These are phyloP conservation scores for Forsythia viridissima DNA, from an alignment of 257 asterid genomes.

Conservation along the genomic window DNA sequence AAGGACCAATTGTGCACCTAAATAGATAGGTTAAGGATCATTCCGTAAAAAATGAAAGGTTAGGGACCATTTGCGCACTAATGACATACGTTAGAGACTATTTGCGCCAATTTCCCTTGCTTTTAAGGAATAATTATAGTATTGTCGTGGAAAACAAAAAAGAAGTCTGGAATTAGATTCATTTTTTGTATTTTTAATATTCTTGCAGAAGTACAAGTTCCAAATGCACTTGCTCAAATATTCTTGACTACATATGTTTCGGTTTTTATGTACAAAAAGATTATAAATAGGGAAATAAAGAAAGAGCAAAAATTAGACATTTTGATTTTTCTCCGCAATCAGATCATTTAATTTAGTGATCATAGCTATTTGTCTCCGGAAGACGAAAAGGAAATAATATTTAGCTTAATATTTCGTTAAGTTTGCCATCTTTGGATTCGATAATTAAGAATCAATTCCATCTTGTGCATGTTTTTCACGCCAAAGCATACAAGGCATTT, in stretches of 20 bases:
- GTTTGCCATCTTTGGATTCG: conserved; percentile 35
- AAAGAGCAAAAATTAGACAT: conserved; percentile 11
- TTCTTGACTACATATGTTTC: conserved; percentile 25
- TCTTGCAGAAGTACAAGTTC: conserved; percentile 36
- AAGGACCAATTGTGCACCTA: too few species aligned
- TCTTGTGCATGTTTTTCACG: conserved; percentile 7
- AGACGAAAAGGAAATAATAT: conserved; percentile 5
- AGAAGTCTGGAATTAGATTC: conserved; percentile 54
- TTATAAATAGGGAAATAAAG: conserved; percentile 26
- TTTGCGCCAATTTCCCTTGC: too few species aligned
- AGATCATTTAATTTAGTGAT: neutral
- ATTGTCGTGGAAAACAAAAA: conserved; percentile 17
- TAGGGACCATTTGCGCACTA: too few species aligned
- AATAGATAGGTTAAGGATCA: too few species aligned
- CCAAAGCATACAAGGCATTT: neutral
- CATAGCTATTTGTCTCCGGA: neutral
- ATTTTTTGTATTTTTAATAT: conserved; percentile 28
- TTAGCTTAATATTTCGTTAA: conserved; percentile 41
- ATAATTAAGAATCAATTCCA: conserved; percentile 29
- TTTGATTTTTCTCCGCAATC: conserved; percentile 24
- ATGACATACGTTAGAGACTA: too few species aligned
- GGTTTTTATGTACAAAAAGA: conserved; percentile 22
- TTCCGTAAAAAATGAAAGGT: too few species aligned
- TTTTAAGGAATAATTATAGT: neutral
- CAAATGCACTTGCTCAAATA: conserved; percentile 25